Evolutionary conservation across 2,329 filamentous ascomycete genomes (phyloP), one percentile per base, ranked within the genome.

Genomic region (Epichloe aotearoae): DNA sequence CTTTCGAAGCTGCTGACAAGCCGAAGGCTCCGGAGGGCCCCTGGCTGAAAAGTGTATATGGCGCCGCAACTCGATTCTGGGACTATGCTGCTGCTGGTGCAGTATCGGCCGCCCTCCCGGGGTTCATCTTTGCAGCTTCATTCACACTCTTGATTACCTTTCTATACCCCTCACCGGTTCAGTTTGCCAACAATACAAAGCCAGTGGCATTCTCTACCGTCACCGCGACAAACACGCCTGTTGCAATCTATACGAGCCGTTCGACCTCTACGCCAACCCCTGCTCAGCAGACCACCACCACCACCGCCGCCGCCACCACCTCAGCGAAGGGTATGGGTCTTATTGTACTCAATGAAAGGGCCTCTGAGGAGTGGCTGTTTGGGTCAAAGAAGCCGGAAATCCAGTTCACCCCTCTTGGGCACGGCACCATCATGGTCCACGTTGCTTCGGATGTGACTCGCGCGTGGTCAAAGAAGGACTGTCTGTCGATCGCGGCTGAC

Each of bases 401-500:
- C 15, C 62, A 60, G 3, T 61, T 64, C 38, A 56, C 58, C 48
- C 62, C 62, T 47, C 52, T 61, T 46, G 69, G 73, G 51, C 66
- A 69, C 50, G 72, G 73, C 50, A 72, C 77, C 53, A 73, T 82
- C 33, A 61, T 80, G 47, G 70, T 82, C 47, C 73, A 70, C 47
- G 73, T 82, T 12, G 73, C 76, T 2, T 64, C 68, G 38, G 46
- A 66, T 61, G 44, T 74, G 68, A 58, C 81, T 74, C 62, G 70
- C 69, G 43, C 66, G 26, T 82, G 78, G 77, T 68, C 80, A 3
- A 77, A 73, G 57, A 73, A 77, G 34, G 12, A 48, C 17, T 79
- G 79, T 34, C 72, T 83, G 53, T 68, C 71, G 48, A 72, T 83
- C 49, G 72, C 75, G 23, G 75, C 80, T 23, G 73, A 70, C 40